Evolutionary conservation across 108 stramenopile species (phyloP).

Genomic region (Cyclostephanos tholiformis): DNA sequence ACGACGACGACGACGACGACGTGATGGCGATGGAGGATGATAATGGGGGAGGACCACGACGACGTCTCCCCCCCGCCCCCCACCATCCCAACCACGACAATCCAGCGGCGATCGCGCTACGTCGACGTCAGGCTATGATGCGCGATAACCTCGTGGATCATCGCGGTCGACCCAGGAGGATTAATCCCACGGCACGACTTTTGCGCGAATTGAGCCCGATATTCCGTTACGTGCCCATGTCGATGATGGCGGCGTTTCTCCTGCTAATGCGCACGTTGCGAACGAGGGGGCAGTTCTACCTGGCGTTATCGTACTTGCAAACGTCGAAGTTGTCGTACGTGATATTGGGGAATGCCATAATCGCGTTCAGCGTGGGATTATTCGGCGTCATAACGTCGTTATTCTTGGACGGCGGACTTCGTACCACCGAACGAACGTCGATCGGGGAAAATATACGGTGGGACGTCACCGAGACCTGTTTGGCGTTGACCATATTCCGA

Average conservation of each 20-base stretch:
- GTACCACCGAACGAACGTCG: constrained; percentile 90
- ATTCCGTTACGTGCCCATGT: constrained; percentile 49
- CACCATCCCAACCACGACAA: constrained; percentile 27
- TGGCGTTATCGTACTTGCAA: constrained; percentile 88
- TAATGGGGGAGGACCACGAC: neutral
- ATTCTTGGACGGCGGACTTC: constrained; percentile 85
- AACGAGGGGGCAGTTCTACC: constrained; percentile 92
- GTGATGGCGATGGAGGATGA: neutral
- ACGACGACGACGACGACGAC: constrained; percentile 2
- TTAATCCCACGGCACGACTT: neutral
- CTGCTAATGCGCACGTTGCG: constrained; percentile 77
- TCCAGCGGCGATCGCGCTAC: constrained; percentile 35
- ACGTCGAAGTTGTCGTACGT: constrained; percentile 90
- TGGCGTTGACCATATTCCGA: constrained; percentile 98
- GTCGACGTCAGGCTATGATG: constrained; percentile 17
- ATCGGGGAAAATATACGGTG: constrained; percentile 92
- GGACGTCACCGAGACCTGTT: constrained; percentile 96
- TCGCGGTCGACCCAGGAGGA: neutral
- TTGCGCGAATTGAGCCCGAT: constrained; percentile 12
- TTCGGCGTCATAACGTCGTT: constrained; percentile 57
- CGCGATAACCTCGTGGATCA: neutral
- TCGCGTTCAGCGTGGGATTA: constrained; percentile 61
- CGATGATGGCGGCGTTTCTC: constrained; percentile 56
- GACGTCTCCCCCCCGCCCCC: no score
- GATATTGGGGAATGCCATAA: constrained; percentile 81